Evolutionary conservation across 495 filamentous ascomycete species (phyloP), one percentile per base, ranked within the genome.

Genomic region (Parathielavia appendiculata): DNA sequence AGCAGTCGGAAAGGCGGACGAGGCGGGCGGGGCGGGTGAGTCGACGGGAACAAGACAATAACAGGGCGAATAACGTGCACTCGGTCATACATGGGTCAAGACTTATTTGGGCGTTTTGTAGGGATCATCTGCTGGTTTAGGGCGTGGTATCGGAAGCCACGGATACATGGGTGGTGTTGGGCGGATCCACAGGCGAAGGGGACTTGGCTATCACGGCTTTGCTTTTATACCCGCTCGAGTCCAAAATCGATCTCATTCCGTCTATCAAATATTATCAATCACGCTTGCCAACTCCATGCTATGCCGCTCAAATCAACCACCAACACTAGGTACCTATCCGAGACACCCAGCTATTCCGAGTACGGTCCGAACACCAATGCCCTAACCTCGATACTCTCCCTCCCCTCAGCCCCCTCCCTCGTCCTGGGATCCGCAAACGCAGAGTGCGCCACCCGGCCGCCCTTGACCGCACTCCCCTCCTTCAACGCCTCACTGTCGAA

Each of bases 331-430:
- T n/a, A 32, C 16, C 12, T 1, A 4, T n/a, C 30, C 32, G 17
- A 13, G 8, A 64, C 11, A 39, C 36, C 5, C 11, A 39, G 36
- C 36, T 41, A 17, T 4, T 62, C 34, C 23, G 11, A 22, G 76
- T 62, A 88, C 19, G 73, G 70, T 0, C 89, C 89, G 80, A 95
- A 92, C 12, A 95, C 84, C 71, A 95, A 76, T 17, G 90, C 86
- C 67, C 89, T 78, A 17, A 95, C 87, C 71, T 95, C 90, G 71
- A 96, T 92, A 69, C 90, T 95, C 79, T 93, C 88, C 67, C 86
- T 77, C 17, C 72, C 73, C 65, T 77, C 77, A 14, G 78, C 84
- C 23, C 79, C 86, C 34, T 76, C 71, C 30, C 79, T 76, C 16
- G 84, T 88, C 64, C 82, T 76, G 32, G 84, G 83, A 73, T 95